Conservation (phyloP, 352 stramenopile genomes). For the Stramenopiles sp. region DNA sequence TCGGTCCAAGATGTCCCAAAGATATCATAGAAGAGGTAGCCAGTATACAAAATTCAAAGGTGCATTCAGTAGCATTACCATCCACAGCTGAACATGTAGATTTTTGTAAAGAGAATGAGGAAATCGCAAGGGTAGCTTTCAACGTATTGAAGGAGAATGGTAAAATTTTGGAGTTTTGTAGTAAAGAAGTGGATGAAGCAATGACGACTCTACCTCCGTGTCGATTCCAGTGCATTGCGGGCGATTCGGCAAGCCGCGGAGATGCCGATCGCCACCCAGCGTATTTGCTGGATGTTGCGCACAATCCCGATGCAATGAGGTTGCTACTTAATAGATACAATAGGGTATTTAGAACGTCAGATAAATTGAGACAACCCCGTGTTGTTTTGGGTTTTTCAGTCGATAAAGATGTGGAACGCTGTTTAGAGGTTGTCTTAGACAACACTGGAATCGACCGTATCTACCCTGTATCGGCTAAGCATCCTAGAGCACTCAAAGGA, state of each 20-base stretch:
- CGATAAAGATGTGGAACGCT: constrained; percentile 78
- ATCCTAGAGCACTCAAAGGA: constrained; percentile 61
- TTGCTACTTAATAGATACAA: constrained; percentile 48
- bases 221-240: constrained; percentile 73
- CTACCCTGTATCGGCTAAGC: constrained; percentile 75
- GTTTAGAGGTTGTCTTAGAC: constrained; percentile 46
- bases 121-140: constrained; percentile 51
- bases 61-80: neutral
- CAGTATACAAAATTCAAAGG: neutral
- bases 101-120: constrained; percentile 40
- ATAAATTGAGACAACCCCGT: constrained; percentile 35
- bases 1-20: constrained; percentile 44
- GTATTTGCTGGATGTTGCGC: constrained; percentile 83
- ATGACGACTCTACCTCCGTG: constrained; percentile 66
- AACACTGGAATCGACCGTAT: constrained; percentile 30
- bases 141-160: constrained; percentile 56
- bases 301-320: constrained; percentile 80
- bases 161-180: constrained; percentile 27
- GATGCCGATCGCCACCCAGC: constrained; percentile 45
- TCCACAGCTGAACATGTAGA: neutral
- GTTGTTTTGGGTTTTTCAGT: constrained; percentile 84
- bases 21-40: constrained; percentile 32
- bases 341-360: neutral
- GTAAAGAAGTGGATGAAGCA: constrained; percentile 30
- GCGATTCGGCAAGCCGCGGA: constrained; percentile 46